Base-by-base conservation (phyloP, 441 rosid genomes). In the Mallotus japonicus region DNA sequence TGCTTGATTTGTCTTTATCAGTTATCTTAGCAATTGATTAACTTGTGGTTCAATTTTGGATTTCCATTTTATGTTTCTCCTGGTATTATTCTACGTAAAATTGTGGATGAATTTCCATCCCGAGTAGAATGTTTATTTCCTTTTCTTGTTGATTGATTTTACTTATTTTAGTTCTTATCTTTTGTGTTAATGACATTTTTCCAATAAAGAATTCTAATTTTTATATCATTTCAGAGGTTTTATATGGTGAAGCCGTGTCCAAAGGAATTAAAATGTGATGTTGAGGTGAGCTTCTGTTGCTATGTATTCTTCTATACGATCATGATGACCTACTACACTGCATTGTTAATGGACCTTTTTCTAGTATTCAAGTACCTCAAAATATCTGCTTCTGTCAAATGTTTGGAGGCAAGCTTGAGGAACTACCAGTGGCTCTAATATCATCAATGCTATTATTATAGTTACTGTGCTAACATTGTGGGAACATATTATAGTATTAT, bases 191-290 rank as follows among this genome's bases (percentile, higher is more conserved):
- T 53, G 42, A 15, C 42, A n/a, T 55, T 73, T 49, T 22, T 46
- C 9, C 14, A 9, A 69, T 50, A 8, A 37, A 59, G 28, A 71
- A 44, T 73, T 72, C 79, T 79, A 49, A 76, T 62, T n/a, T 40
- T 64, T 62, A 14, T 72, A 51, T 65, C 67, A 49, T 80, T 86
- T 76, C 88, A 90, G 97, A 91, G 99, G 81, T 89, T 90, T 78
- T 85, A 82, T 77, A 82, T 92, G 90, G 97, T 92, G 72, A 94
- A 90, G 87, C 97, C 95, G 16, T 94, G 99, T 80, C 92, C 97
- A 1, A 94, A 94, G 76, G 97, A 94, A 80, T 71, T 90, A 73
- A 92, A 92, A 87, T 92, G 97, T 64, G 97, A 92, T 79, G 97
- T 94, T 24, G 97, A 94, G 96, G 97, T 94, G 72, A 70, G 84